Evolutionary conservation across 1,139 yeast species (phyloP), one percentile per base, ranked within the genome.

Genomic region (Yamadazyma aaseri): DNA sequence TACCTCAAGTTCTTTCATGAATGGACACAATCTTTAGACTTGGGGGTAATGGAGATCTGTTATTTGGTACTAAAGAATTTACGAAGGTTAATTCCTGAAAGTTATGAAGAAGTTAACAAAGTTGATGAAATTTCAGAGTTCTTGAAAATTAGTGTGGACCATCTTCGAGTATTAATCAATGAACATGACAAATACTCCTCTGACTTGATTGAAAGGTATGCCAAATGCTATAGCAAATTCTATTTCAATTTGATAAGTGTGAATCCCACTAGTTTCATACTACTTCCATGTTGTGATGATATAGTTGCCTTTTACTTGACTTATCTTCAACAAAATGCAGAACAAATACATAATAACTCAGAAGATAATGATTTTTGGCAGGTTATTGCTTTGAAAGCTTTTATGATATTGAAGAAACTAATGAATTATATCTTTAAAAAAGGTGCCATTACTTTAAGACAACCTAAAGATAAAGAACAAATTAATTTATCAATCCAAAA

Each of bases 141-240:
- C 45, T 67, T 87, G 51, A 65, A 68, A 17, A 44, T 71, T 1
- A 65, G 85, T 0, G 66, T 82, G 3, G 66, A 65, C 4, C 92
- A 87, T 53, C 70, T 87, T 35, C 79, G 77, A 44, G 56, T 65
- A 9, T 63, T 86, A 39, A 58, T 84, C 4, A 40, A 65, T 13
- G 69, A 72, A 39, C 81, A 82, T 51, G 81, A 79, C 18, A 63
- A 64, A 36, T 72, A 70, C 36, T 61, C 73, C 6, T 59, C 76
- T 16, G 87, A 81, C 32, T 56, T 78, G 24, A 60, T 86, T 16
- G 90, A 82, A 47, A 76, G 85, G 50, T 86, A 79, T 46, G 76
- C 86, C 34, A 78, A 77, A 49, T 80, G 94, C 40, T 80, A 84
- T 51, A 79, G 89, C 34, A 92, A 92, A 56, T 58, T 89, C 25